These are phyloP conservation scores for Phaeoacremonium minimum DNA, from an alignment of 2,329 filamentous ascomycete genomes.

Conservation along the genomic window DNA sequence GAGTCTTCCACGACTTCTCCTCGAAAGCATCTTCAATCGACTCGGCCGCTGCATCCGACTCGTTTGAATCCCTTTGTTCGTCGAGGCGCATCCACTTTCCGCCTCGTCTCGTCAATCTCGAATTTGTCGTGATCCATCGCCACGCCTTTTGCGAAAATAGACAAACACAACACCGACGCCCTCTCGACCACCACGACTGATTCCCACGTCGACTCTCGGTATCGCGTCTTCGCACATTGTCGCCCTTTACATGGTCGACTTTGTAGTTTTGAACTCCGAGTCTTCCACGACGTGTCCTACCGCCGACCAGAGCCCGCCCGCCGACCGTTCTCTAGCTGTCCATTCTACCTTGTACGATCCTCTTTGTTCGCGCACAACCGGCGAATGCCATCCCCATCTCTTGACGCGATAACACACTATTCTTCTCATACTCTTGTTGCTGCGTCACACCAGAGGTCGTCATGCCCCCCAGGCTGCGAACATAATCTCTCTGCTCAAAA, in stretches of 20 bases:
- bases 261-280: background rate
- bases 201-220: conserved; percentile 2
- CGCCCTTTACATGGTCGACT: conserved; percentile 1
- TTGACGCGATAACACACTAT: conserved; percentile 5
- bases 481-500: conserved; percentile 40
- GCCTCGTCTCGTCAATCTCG: conserved; percentile 16
- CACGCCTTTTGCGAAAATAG: conserved; percentile 12
- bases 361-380: conserved; percentile 6
- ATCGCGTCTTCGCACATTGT: conserved; percentile 1
- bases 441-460: conserved; percentile 45
- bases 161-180: conserved; percentile 6
- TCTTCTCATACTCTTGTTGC: conserved; percentile 9
- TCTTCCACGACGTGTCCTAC: conserved; percentile 6
- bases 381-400: conserved; percentile 6
- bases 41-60: conserved; percentile 12
- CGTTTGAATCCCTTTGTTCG: conserved; percentile 19
- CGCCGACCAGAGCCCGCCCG: conserved; percentile 2
- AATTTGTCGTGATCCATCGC: conserved; percentile 12
- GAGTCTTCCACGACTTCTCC: background rate
- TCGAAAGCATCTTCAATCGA: background rate
- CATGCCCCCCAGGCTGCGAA: conserved; percentile 53
- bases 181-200: conserved; percentile 1
- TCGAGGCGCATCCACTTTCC: conserved; percentile 20
- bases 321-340: conserved; percentile 3
- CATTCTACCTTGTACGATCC: conserved; percentile 7